Evolutionary conservation across 306 rosid species (phyloP), one percentile per base, ranked within the genome.

Genomic region (Myrica gale): DNA sequence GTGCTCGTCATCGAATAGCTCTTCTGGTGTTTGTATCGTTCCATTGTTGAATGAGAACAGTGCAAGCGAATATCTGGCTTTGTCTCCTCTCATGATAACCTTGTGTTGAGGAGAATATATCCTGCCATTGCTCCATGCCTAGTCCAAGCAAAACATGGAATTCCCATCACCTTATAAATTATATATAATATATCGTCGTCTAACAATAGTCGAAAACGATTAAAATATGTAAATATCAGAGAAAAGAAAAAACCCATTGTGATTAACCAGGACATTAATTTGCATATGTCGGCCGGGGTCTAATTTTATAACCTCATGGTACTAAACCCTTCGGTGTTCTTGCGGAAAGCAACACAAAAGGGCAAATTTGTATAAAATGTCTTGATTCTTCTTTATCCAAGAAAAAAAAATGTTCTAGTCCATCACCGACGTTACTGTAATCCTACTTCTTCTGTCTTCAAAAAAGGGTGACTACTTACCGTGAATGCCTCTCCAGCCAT

Each of bases 71-170:
- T 53, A 53, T 53, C 57, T 53, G 57, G 16, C 57, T 5, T 53
- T 17, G 57, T 16, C 57, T 53, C 1, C 57, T 16, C 16, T 53
- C 57, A 53, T 53, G 5, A 12, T 53, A 4, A 53, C 57, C 57
- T n/a, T 53, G 57, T 53, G 57, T 12, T 12, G 16, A 5, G 57
- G 57, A 53, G 57, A 53, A 6, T 53, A 17, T 53, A 53, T 53
- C 57, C 57, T 53, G 5, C 57, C 57, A 53, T 53, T 53, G 57
- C 57, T 53, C 57, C 57, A 53, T 53, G 57, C 57, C 57, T 53
- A 51, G 17, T 5, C n/a, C 17, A 12, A 15, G 8, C n/a, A 16
- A 53, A 53, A 53, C 6, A 53, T 4, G 2, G 2, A 53, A 16
- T 13, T 12, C 15, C 15, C n/a, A 53, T 6, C 13, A 1, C 3